Evolutionary conservation across 208 protist genomes (phyloP).

Genomic region (Novymonas esmeraldas): DNA sequence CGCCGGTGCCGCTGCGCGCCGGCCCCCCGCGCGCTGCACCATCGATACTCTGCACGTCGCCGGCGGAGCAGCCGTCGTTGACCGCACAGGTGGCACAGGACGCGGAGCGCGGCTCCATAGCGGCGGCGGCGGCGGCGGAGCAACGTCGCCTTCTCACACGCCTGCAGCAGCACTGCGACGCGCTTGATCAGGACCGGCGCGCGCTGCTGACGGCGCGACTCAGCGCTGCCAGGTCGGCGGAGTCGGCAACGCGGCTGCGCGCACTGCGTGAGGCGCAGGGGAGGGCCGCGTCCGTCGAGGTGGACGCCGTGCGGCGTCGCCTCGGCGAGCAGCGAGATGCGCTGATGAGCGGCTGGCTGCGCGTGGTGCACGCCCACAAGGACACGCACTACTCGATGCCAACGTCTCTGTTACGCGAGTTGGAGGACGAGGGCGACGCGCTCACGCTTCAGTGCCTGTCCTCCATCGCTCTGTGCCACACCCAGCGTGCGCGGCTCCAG

Average conservation of each 20-base stretch:
- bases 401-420: slow-evolving; percentile 7
- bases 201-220: slow-evolving; percentile 11
- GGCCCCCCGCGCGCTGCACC: not conserved
- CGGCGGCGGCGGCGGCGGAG: slow-evolving; percentile 22
- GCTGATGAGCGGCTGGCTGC: slow-evolving; percentile 19
- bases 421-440: slow-evolving; percentile 24
- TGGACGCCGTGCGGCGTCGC: slow-evolving; percentile 24
- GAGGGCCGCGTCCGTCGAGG: slow-evolving; percentile 13
- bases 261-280: slow-evolving; percentile 26
- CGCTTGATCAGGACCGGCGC: slow-evolving; percentile 12
- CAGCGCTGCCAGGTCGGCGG: slow-evolving; percentile 13
- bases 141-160: slow-evolving; percentile 32
- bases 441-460: slow-evolving; percentile 18
- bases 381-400: slow-evolving; percentile 18
- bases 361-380: slow-evolving; percentile 22
- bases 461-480: slow-evolving; percentile 21
- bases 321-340: slow-evolving; percentile 21
- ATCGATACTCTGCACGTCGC: too few species aligned
- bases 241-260: slow-evolving; percentile 27
- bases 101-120: slow-evolving; percentile 20
- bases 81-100: slow-evolving; percentile 17
- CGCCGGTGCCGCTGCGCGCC: not conserved
- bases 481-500: slow-evolving; percentile 26
- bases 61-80: not conserved
- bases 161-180: slow-evolving; percentile 20